phyloP scores from a whole-genome alignment of 108 stramenopile species.

The Epithemia pelagica region DNA sequence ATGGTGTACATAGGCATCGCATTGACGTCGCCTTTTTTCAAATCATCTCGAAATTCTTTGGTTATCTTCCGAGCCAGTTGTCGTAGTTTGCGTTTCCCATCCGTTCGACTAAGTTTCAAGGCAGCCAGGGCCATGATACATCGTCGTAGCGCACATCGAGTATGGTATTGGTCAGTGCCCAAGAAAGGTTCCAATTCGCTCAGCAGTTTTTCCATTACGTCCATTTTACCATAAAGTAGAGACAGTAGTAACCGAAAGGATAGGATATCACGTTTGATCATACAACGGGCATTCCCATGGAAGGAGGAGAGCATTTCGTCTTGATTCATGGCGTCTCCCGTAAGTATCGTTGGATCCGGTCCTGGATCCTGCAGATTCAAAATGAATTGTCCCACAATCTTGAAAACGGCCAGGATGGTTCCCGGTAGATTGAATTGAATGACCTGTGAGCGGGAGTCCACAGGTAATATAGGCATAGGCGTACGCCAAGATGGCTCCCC shows the following conservation, averaged over 20 bases:
- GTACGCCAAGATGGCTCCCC: constrained; percentile 15
- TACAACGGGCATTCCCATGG: constrained; percentile 14
- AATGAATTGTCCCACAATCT: constrained; percentile 16
- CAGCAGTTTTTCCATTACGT: constrained; percentile 10
- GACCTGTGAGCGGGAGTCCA: constrained; percentile 25
- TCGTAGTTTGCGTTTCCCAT: constrained; percentile 7
- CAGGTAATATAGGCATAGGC: constrained; percentile 12
- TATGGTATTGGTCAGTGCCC: constrained; percentile 2
- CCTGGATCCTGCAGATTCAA: constrained; percentile 3
- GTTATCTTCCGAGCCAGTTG: constrained; percentile 15
- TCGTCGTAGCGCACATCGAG: constrained; percentile 6
- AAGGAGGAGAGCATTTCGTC: constrained; percentile 8
- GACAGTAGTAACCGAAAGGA: constrained; percentile 22
- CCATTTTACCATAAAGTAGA: constrained; percentile 18
- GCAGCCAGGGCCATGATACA: constrained; percentile 9
- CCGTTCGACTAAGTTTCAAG: constrained; percentile 1
- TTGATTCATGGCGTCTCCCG: constrained; percentile 24
- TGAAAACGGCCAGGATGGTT: constrained; percentile 10
- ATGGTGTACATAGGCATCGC: constrained; percentile 14
- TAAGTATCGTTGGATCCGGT: constrained; percentile 22
- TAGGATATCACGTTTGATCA: constrained; percentile 25
- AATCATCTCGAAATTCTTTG: constrained; percentile 7
- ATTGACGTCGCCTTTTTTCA: constrained; percentile 20
- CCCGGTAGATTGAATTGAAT: constrained; percentile 14
- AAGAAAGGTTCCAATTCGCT: constrained; percentile 12